A percentile compares a stretch with the other conserved stretches of the same genome.
Conservation (phyloP, 805 yeast genomes). For the Kuraishia molischiana region DNA sequence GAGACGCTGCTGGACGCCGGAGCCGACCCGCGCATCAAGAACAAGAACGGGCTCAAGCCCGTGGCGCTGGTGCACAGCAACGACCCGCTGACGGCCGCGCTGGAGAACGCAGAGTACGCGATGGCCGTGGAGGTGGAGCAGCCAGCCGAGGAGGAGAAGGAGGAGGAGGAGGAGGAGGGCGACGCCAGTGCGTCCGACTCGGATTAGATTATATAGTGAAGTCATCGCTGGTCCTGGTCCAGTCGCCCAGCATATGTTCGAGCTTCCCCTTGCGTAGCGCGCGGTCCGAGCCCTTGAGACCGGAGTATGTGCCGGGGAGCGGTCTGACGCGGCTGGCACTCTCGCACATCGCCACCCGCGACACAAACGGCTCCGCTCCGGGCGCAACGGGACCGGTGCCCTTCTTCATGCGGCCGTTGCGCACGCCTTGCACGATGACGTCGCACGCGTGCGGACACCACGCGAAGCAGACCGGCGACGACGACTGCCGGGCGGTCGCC, state of each 20-base stretch:
- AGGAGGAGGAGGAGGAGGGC: conserved; percentile 25
- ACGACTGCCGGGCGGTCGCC: no score
- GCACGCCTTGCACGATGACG: conserved; percentile 1
- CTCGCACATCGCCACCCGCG: neutral
- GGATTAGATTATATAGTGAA: conserved; percentile 11
- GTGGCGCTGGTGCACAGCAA: conserved; percentile 52
- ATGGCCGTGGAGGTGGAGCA: conserved; percentile 24
- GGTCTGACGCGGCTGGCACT: no score
- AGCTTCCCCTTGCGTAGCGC: conserved; percentile 18
- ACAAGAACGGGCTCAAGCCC: conserved; percentile 63
- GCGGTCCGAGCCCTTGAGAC: conserved; percentile 12
- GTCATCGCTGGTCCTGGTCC: conserved; percentile 34
- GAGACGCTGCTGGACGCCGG: conserved; percentile 89
- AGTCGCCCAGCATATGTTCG: conserved; percentile 26
- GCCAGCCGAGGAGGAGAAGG: conserved; percentile 12
- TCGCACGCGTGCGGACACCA: neutral
- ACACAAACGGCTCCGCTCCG: neutral
- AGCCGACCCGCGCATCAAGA: conserved; percentile 60
- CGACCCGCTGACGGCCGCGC: conserved; percentile 45
- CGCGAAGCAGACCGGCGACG: no score
- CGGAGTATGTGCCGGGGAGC: neutral
- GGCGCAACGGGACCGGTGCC: neutral
- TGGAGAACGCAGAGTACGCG: conserved; percentile 83
- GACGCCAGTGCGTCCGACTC: conserved; percentile 17
- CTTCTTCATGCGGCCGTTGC: neutral